Base-by-base conservation (phyloP, 257 asterid species). In the Lycium ferocissimum region DNA sequence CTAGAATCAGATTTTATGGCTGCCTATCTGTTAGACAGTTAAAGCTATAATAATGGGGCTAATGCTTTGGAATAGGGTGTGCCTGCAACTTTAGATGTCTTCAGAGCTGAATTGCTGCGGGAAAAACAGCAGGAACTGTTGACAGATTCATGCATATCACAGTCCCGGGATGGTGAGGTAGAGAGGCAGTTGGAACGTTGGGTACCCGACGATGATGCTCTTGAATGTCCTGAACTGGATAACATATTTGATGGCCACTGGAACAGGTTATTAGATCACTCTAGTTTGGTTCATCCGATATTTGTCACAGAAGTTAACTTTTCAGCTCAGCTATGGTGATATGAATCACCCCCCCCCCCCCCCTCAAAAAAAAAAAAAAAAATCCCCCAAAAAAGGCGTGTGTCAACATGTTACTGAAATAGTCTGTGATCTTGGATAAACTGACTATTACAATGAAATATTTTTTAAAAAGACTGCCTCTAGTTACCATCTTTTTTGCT, bases 101-200 rank as follows among this genome's bases (percentile, higher is more conserved):
- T 92, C 85, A 86, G 87, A 58, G 86, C 83, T 70, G 99, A 94
- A 85, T 90, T 89, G 85, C 95, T 88, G 82, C 88, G 73, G 86
- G 99, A 90, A 87, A 93, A 87, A 87, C 96, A 91, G 88, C 93
- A 85, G 87, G 99, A 97, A 87, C 88, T 97, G 84, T 85, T 97
- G 94, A 94, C 93, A 85, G 99, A 97, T 92, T 95, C 99, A 81
- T 87, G 78, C 89, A 94, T 97, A 89, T 97, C 99, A 83, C 99
- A 91, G 84, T 90, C 96, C 37, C 89, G 91, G 33, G 91, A 89
- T 88, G 90, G 87, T 83, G 97, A 94, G 9, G 45, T 79, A 83
- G 97, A 92, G 88, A 90, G 98, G 87, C 97, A 95, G 85, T 85
- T 97, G 94, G 96, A 86, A 88, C 97, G 90, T 83, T 97, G 99